phyloP scores from a whole-genome alignment of 768 basidiomycete species.

The Agaricus subrufescens region DNA sequence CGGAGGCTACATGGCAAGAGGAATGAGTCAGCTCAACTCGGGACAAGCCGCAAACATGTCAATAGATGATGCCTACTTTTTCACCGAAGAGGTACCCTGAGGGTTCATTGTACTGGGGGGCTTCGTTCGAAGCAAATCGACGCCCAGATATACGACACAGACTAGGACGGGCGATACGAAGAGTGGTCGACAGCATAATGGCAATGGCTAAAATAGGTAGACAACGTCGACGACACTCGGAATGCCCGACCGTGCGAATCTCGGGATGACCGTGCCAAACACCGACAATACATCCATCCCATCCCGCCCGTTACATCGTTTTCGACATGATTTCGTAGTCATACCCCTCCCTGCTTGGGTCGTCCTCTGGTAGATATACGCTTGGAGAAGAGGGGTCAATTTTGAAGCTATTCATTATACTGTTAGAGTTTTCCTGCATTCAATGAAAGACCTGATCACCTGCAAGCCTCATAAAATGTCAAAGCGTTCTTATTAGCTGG shows the following conservation, averaged over 20 bases:
- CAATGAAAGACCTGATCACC: slow-evolving; percentile 33
- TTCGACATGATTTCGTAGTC: slow-evolving; percentile 47
- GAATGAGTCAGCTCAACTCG: background rate
- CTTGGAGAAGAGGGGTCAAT: slow-evolving; percentile 52
- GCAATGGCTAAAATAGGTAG: slow-evolving; percentile 4
- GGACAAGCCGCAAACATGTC: background rate
- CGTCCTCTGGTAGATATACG: slow-evolving; percentile 19
- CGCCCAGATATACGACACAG: slow-evolving; percentile 31
- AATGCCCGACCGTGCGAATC: slow-evolving; percentile 1
- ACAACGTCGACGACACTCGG: slow-evolving; percentile 5
- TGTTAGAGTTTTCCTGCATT: background rate
- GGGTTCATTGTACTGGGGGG: slow-evolving; percentile 86
- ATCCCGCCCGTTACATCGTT: background rate
- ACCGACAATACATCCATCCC: slow-evolving; percentile 7
- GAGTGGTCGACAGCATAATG: slow-evolving; percentile 45
- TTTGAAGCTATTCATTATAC: slow-evolving; percentile 37
- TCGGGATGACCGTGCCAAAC: slow-evolving; percentile 7
- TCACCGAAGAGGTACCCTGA: slow-evolving; percentile 86
- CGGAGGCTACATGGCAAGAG: slow-evolving; percentile 46
- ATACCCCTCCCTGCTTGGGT: slow-evolving; percentile 25
- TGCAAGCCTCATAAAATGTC: slow-evolving; percentile 48
- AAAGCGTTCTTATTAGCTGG: slow-evolving; percentile 21
- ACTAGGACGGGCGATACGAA: slow-evolving; percentile 41
- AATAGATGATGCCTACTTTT: slow-evolving; percentile 50
- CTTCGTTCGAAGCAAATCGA: slow-evolving; percentile 68